phyloP scores from a whole-genome alignment of 2,329 filamentous ascomycete genomes.

The Fusarium sp. region DNA sequence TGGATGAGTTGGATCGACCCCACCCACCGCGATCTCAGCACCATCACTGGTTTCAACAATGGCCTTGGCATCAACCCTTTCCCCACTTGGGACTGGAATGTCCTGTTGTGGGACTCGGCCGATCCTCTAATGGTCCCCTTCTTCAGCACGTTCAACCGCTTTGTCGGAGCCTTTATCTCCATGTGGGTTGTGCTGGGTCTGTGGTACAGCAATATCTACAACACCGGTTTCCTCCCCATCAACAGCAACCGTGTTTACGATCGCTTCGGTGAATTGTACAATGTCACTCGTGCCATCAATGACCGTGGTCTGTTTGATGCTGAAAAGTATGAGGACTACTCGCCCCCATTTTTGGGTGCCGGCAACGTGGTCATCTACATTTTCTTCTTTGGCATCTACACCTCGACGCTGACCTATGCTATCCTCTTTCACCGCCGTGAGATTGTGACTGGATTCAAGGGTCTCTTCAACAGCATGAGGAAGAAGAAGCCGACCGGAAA shows the following conservation, averaged over 20 bases:
- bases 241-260: conserved; percentile 55
- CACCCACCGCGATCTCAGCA: conserved; percentile 51
- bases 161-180: conserved; percentile 46
- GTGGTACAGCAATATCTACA: conserved; percentile 51
- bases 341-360: conserved; percentile 56
- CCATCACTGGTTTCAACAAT: conserved; percentile 51
- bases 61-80: conserved; percentile 56
- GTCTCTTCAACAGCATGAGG: conserved; percentile 44
- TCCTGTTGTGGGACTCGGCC: conserved; percentile 52
- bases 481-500: conserved; percentile 39
- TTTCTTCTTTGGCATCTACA: conserved; percentile 56
- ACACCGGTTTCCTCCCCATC: conserved; percentile 54
- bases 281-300: conserved; percentile 51
- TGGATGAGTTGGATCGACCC: conserved; percentile 68
- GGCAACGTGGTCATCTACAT: conserved; percentile 51
- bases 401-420: conserved; percentile 54
- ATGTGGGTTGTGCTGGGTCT: conserved; percentile 46
- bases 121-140: conserved; percentile 55
- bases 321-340: conserved; percentile 54
- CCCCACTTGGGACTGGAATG: conserved; percentile 59
- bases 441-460: conserved; percentile 52
- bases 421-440: conserved; percentile 54
- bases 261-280: conserved; percentile 53
- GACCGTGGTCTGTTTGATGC: conserved; percentile 51
- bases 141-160: conserved; percentile 52